These are phyloP conservation scores for Sanghuangporus weigelae DNA, from an alignment of 1,284 basidiomycete genomes.

Conservation along the genomic window DNA sequence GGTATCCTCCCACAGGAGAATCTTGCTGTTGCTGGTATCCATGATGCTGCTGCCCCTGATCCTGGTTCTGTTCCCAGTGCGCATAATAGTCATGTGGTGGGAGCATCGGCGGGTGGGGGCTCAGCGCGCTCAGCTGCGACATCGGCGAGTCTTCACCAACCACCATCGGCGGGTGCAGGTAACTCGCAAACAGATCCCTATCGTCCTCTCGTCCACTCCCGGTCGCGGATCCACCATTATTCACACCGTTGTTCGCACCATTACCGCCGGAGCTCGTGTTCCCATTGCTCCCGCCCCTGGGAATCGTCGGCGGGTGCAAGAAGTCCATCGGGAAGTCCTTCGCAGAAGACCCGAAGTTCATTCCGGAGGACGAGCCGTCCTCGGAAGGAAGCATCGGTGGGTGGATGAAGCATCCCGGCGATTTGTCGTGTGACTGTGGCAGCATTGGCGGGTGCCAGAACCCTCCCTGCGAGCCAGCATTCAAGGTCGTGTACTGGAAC, in stretches of 20 bases:
- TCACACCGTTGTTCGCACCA: conserved; percentile 21
- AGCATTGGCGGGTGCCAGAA: conserved; percentile 75
- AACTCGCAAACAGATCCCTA: conserved; percentile 48
- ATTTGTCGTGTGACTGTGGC: conserved; percentile 38
- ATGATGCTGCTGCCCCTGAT: conserved; percentile 27
- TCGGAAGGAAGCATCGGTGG: conserved; percentile 51
- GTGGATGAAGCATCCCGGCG: conserved; percentile 45
- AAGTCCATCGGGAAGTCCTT: conserved; percentile 46
- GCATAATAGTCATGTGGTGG: conserved; percentile 26
- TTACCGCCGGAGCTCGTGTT: conserved; percentile 29
- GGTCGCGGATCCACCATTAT: conserved; percentile 29
- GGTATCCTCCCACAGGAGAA: too few relatives aligned
- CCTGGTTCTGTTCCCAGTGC: neutral
- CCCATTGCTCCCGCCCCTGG: conserved; percentile 18
- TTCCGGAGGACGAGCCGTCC: neutral
- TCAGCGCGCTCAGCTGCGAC: conserved; percentile 29
- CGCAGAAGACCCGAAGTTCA: neutral
- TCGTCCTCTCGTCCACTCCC: conserved; percentile 31
- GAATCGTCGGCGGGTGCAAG: conserved; percentile 40
- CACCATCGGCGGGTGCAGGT: conserved; percentile 54
- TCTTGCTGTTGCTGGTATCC: conserved; percentile 17
- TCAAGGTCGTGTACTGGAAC: neutral
- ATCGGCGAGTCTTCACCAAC: conserved; percentile 30
- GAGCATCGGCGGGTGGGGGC: conserved; percentile 37
- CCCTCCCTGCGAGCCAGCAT: conserved; percentile 2